Conservation (phyloP, 768 basidiomycete species). For the Lepiota subincarnata region DNA sequence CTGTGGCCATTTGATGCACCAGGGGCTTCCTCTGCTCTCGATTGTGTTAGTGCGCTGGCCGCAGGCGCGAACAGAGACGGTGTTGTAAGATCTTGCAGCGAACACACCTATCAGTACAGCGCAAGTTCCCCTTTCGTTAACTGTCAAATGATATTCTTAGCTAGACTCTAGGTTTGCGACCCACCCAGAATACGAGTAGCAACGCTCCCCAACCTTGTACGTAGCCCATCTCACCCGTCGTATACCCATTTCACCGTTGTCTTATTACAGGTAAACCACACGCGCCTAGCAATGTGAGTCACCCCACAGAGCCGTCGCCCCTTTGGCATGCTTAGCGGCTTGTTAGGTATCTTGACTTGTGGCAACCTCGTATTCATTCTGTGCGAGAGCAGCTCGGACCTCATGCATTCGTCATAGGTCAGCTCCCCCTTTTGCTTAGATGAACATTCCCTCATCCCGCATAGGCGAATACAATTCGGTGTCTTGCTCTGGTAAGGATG, state of each 20-base stretch:
- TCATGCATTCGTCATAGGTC: constrained; percentile 47
- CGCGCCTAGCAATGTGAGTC: constrained; percentile 41
- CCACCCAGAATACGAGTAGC: constrained; percentile 39
- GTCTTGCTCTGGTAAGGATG: constrained; percentile 46
- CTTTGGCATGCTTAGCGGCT: neutral
- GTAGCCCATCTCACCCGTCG: constrained; percentile 6
- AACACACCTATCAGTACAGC: constrained; percentile 53
- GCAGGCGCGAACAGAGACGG: constrained; percentile 38
- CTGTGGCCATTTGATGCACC: constrained; percentile 46
- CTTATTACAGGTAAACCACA: constrained; percentile 45
- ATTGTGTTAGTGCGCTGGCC: constrained; percentile 46
- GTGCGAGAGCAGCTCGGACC: constrained; percentile 45
- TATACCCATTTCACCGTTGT: neutral
- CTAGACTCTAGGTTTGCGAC: constrained; percentile 33
- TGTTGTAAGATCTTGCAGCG: constrained; percentile 45
- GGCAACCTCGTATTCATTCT: constrained; percentile 48
- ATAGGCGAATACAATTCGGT: constrained; percentile 55
- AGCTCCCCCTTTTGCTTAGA: neutral
- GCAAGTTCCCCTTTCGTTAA: constrained; percentile 22
- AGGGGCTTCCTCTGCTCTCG: constrained; percentile 38
- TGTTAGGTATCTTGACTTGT: constrained; percentile 49
- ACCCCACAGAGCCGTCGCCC: neutral
- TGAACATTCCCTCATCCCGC: neutral
- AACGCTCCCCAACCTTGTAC: constrained; percentile 45
- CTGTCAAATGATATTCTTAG: neutral